Conservation (phyloP, 2,329 filamentous ascomycete genomes). For the Pyrenophora teres region DNA sequence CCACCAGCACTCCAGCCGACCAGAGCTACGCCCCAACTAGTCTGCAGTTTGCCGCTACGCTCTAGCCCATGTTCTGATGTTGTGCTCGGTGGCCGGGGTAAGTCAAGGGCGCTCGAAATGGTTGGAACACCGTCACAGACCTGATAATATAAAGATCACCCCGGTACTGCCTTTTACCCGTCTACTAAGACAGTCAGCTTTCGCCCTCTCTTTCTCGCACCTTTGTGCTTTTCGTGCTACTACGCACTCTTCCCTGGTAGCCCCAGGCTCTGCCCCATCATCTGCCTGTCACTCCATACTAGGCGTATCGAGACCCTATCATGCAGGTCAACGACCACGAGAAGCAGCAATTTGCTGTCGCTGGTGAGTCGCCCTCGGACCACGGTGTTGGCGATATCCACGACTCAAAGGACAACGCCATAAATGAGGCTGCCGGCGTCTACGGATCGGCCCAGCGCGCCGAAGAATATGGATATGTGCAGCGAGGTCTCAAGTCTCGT, state of each 20-base stretch:
- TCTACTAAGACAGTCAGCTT: slow-evolving; percentile 20
- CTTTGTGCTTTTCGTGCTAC: slow-evolving; percentile 16
- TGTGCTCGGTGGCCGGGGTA: background rate
- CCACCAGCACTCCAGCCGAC: slow-evolving; percentile 20
- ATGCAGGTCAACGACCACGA: slow-evolving; percentile 34
- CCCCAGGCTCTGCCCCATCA: too few relatives aligned
- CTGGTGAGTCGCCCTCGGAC: slow-evolving; percentile 13
- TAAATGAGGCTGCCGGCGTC: slow-evolving; percentile 57
- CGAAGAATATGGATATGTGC: slow-evolving; percentile 17
- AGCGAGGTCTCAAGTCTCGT: slow-evolving; percentile 53
- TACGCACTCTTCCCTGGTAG: slow-evolving; percentile 1
- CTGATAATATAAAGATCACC: slow-evolving; percentile 33
- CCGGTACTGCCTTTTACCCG: slow-evolving; percentile 23
- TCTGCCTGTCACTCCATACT: background rate
- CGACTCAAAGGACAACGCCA: slow-evolving; percentile 28
- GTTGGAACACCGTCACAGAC: slow-evolving; percentile 16
- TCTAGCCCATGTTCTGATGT: slow-evolving; percentile 8
- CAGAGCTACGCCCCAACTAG: slow-evolving; percentile 23
- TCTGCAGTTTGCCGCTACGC: slow-evolving; percentile 17
- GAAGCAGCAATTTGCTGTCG: slow-evolving; percentile 34
- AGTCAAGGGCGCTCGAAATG: slow-evolving; percentile 13
- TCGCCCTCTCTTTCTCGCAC: slow-evolving; percentile 24
- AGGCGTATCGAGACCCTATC: background rate
- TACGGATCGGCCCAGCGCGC: slow-evolving; percentile 58
- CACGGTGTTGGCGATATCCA: slow-evolving; percentile 35